Evolutionary conservation across 1,139 yeast genomes (phyloP).

Genomic region (Candida tropicalis): DNA sequence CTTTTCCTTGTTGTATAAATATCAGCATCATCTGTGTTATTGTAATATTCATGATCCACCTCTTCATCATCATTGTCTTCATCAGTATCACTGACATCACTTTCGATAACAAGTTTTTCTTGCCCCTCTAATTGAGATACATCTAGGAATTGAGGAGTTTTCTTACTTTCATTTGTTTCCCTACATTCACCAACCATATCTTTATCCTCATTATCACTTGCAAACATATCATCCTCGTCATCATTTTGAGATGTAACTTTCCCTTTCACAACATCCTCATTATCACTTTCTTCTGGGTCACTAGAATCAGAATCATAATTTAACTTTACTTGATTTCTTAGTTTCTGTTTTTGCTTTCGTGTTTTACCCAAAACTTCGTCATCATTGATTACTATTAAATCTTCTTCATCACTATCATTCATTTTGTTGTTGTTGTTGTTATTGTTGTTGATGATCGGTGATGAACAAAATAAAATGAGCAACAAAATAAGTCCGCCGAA

Average conservation of each 20-base stretch:
- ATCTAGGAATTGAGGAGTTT: constrained; percentile 1
- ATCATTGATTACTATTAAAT: constrained; percentile 16
- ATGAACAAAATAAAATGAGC: too few species aligned
- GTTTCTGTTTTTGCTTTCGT: constrained; percentile 22
- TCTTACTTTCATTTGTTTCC: neutral
- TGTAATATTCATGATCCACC: constrained; percentile 19
- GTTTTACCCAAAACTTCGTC: constrained; percentile 29
- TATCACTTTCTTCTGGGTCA: constrained; percentile 24
- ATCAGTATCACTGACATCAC: constrained; percentile 6
- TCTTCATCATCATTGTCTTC: constrained; percentile 5
- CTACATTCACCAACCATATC: neutral
- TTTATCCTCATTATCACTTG: constrained; percentile 5
- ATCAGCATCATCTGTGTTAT: constrained; percentile 19
- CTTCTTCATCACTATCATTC: constrained; percentile 17
- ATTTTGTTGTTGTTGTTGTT: neutral
- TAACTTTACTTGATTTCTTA: constrained; percentile 24
- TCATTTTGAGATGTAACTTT: constrained; percentile 33
- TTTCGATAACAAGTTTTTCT: neutral
- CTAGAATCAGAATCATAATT: constrained; percentile 29
- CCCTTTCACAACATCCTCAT: constrained; percentile 24
- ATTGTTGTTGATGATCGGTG: neutral
- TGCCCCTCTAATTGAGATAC: constrained; percentile 1
- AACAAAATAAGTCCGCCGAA: neutral
- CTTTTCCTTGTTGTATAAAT: constrained; percentile 9
- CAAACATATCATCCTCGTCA: constrained; percentile 16